phyloP scores from a whole-genome alignment of 2,329 filamentous ascomycete species.

The Aspergillus aculeatinus region DNA sequence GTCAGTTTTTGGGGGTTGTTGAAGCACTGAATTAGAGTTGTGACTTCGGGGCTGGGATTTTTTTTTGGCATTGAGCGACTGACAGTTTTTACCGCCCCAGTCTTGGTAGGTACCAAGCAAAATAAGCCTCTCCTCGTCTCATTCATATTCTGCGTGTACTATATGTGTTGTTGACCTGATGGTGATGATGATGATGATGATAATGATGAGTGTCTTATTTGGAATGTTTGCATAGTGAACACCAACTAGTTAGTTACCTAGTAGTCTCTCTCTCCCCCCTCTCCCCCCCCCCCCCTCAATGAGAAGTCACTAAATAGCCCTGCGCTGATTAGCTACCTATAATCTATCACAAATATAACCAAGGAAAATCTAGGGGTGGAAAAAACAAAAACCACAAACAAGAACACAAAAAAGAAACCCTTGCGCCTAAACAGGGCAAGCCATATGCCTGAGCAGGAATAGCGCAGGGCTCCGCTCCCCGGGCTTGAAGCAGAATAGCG shows the following conservation, averaged over 20 bases:
- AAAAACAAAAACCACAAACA: background rate
- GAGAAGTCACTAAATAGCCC: background rate
- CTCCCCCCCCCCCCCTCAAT: background rate
- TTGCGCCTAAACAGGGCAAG: constrained; percentile 8
- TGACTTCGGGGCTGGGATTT: background rate
- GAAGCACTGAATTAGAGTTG: background rate
- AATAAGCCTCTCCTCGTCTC: too few species aligned
- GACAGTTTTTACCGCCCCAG: background rate
- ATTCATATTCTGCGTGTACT: too few species aligned
- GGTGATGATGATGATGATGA: too few species aligned
- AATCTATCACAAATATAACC: background rate
- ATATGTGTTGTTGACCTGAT: too few species aligned
- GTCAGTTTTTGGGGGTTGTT: background rate
- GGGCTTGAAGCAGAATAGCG: constrained; percentile 5
- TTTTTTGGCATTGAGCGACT: background rate
- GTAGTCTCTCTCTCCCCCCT: too few species aligned
- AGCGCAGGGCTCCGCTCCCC: constrained; percentile 9
- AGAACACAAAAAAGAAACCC: constrained; percentile 4
- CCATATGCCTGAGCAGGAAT: constrained; percentile 14
- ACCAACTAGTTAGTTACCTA: too few species aligned
- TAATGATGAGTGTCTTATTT: too few species aligned
- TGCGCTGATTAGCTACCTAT: background rate
- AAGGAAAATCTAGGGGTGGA: background rate
- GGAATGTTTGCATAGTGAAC: too few species aligned
- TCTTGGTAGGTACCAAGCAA: too few species aligned